Base-by-base conservation (phyloP, 148 eudicot genomes). In the Linanthus parryae region DNA sequence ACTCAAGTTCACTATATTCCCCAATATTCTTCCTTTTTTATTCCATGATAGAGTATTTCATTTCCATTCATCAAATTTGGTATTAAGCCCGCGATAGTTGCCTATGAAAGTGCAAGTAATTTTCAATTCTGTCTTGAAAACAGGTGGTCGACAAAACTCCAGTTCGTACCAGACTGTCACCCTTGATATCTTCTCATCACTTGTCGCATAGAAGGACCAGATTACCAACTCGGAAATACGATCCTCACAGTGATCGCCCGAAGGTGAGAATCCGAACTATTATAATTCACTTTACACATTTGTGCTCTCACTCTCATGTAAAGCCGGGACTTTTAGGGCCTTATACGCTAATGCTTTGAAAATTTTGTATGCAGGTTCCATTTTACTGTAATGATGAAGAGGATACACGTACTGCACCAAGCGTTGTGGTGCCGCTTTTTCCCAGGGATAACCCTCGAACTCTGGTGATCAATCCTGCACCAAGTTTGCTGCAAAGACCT, bases 221-320 rank as follows among this genome's bases (percentile, higher is more conserved):
- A 41, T 38, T 77, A 48, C 77, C 56, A 44, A 52, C 59, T 56
- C 70, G 59, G 63, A 82, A 70, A 52, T 66, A 68, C 60, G 70
- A 68, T 24, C 70, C 82, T 15, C 67, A 63, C 53, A 64, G 55
- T 22, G 69, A 71, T 61, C 71, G 42, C 39, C 61, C 74, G 36
- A 75, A 77, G 95, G 95, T 86, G 67, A 76, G 69, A 43, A 62
- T 24, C 9, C 14, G n/a, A n/a, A n/a, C n/a, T n/a, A n/a, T n/a
- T n/a, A n/a, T n/a, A n/a, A n/a, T n/a, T n/a, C n/a, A n/a, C 38
- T 18, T 11, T n/a, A n/a, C n/a, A n/a, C n/a, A n/a, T n/a, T n/a
- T n/a, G n/a, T n/a, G n/a, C n/a, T n/a, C n/a, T n/a, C n/a, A n/a
- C n/a, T n/a, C n/a, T 1, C 25, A 8, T 6, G 27, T n/a, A 30